Base-by-base conservation (phyloP, 1,284 basidiomycete genomes). In the Boletellus deceptivus region DNA sequence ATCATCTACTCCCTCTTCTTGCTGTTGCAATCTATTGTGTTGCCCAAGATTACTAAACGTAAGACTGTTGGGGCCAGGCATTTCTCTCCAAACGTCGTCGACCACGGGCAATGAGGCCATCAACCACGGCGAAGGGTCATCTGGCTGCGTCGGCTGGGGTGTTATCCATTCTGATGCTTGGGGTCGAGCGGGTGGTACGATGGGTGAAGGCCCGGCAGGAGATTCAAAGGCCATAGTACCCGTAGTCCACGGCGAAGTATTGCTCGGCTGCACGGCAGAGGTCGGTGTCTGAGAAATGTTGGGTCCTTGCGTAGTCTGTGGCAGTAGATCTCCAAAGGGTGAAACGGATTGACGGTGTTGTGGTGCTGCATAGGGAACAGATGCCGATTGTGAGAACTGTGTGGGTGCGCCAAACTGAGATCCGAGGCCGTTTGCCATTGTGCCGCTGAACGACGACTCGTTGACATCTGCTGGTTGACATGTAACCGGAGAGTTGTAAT, bases 1-100 rank as follows among this genome's bases (percentile, higher is more conserved):
- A 24, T 45, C 52, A 35, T 48, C 47, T n/a, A 25, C 17, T 33
- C 43, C 54, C 20, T 57, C 56, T n/a, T 63, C 62, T 42, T 57
- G 58, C 29, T 59, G 48, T 27, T 65, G 56, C 48, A 78, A 72
- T 57, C 76, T 75, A 56, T 79, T 79, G 60, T 81, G 80, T 51
- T 83, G 78, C n/a, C 74, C 79, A 18, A 84, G 67, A 55, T 83
- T 82, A 46, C 73, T 77, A 43, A 77, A 71, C 0, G 82, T 80
- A 20, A 83, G 69, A 53, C 76, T 78, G 53, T 73, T 76, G 8
- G 76, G 67, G 29, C 70, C 72, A 2, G 67, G 59, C n/a, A 68
- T 60, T 48, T 74, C 68, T 41, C 70, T 72, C 82, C 79, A 82
- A 44, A 63, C 70, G 6, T 78, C 77, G 33, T 76, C 74, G 4